A percentile compares a stretch with the other conserved stretches of the same genome.
phyloP scores from a whole-genome alignment of 2,329 filamentous ascomycete species.

The Coleophoma crateriformis region DNA sequence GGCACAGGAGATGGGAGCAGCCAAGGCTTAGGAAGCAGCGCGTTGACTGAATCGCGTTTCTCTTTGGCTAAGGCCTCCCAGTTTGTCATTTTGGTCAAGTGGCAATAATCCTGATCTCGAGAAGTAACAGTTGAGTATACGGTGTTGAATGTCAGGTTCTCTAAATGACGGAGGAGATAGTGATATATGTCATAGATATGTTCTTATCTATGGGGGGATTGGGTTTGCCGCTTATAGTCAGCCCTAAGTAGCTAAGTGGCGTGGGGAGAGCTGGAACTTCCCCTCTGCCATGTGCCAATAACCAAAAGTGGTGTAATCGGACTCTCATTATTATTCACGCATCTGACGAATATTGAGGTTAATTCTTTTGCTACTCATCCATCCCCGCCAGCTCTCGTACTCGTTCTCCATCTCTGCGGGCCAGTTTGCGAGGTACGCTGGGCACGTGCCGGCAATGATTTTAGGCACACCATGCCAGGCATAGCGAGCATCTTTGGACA shows the following conservation, averaged over 20 bases:
- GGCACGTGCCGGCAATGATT: slow-evolving; percentile 75
- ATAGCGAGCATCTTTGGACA: slow-evolving; percentile 75
- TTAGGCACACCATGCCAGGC: slow-evolving; percentile 96
- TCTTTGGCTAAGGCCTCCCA: slow-evolving; percentile 45
- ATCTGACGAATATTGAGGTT: slow-evolving; percentile 94
- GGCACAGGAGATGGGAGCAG: slow-evolving; percentile 39
- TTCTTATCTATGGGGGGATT: too few relatives aligned
- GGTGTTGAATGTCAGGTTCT: too few relatives aligned
- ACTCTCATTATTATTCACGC: slow-evolving; percentile 33
- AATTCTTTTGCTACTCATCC: slow-evolving; percentile 83
- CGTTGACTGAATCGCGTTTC: slow-evolving; percentile 48
- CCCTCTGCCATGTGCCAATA: too few relatives aligned
- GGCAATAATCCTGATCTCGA: too few relatives aligned
- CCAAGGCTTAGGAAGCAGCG: slow-evolving; percentile 53
- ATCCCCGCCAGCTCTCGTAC: slow-evolving; percentile 65
- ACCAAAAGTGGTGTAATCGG: too few relatives aligned
- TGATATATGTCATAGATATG: too few relatives aligned
- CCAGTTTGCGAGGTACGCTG: slow-evolving; percentile 69
- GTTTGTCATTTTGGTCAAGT: slow-evolving; percentile 12
- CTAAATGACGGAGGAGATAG: too few relatives aligned
- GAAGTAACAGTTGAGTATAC: too few relatives aligned
- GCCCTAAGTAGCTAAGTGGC: too few relatives aligned
- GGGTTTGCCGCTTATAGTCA: too few relatives aligned
- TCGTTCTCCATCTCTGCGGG: slow-evolving; percentile 43
- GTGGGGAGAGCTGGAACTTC: too few relatives aligned